Percentiles rank a stretch among this genome's conserved stretches.
These are phyloP conservation scores for Rhizodiscina lignyota DNA, from an alignment of 495 filamentous ascomycete species.

Conservation along the genomic window DNA sequence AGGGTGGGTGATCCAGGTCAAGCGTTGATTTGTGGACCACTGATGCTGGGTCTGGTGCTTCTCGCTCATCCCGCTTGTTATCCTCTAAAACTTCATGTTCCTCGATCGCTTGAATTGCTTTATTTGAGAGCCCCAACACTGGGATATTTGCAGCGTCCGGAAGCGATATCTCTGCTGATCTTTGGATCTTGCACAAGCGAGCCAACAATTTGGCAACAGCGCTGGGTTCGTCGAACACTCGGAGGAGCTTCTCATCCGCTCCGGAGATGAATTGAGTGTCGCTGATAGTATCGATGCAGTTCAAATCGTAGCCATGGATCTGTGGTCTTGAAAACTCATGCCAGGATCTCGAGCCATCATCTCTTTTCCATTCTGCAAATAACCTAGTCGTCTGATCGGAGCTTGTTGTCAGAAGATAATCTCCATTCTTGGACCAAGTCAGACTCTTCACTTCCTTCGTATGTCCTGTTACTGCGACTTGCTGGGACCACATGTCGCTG, in stretches of 20 bases:
- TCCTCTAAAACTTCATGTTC: conserved; percentile 25
- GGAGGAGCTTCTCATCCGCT: conserved; percentile 93
- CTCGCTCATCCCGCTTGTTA: conserved; percentile 10
- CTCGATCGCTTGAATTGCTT: conserved; percentile 53
- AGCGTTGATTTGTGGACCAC: conserved; percentile 25
- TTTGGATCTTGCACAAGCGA: conserved; percentile 44
- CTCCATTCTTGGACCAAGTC: conserved; percentile 66
- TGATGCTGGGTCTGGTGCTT: conserved; percentile 13
- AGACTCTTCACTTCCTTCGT: conserved; percentile 61
- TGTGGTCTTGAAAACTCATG: conserved; percentile 93
- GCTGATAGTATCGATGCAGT: conserved; percentile 68
- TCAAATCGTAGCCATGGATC: conserved; percentile 96
- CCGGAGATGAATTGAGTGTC: conserved; percentile 69
- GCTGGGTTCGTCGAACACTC: conserved; percentile 84
- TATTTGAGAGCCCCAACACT: conserved; percentile 90
- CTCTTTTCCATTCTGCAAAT: conserved; percentile 64
- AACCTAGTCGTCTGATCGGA: conserved; percentile 91
- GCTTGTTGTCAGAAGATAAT: conserved; percentile 72
- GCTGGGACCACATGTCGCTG: conserved; percentile 55
- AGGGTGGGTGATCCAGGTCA: conserved; percentile 49
- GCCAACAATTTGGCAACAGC: conserved; percentile 60
- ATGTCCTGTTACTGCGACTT: conserved; percentile 69
- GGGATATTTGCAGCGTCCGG: conserved; percentile 86
- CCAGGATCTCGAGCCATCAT: conserved; percentile 43
- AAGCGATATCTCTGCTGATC: conserved; percentile 28